phyloP scores from a whole-genome alignment of 257 asterid species.

The Lavandula angustifolia region DNA sequence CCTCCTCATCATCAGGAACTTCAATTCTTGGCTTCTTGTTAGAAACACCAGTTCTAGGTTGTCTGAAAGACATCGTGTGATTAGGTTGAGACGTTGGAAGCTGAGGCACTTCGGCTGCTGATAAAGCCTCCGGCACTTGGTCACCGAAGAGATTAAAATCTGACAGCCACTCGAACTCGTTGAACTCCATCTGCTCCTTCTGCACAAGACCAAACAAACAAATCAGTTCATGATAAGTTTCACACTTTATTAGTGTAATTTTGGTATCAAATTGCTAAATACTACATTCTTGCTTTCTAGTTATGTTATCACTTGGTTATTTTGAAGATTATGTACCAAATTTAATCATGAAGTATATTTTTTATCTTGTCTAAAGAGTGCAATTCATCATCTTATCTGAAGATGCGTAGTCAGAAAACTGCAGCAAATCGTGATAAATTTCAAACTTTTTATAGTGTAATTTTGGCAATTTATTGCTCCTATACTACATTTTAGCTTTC shows the following conservation, averaged over 20 bases:
- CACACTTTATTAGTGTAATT: no score
- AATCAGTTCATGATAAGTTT: not conserved
- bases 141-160: constrained; percentile 63
- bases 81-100: constrained; percentile 48
- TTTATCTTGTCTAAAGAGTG: no score
- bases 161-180: constrained; percentile 67
- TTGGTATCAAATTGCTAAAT: no score
- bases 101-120: constrained; percentile 87
- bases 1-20: constrained; percentile 56
- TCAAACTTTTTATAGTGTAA: no score
- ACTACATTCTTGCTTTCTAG: no score
- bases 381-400: constrained; percentile 40
- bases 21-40: constrained; percentile 68
- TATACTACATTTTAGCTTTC: no score
- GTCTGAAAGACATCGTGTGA: constrained; percentile 33
- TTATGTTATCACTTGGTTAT: no score
- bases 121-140: constrained; percentile 40
- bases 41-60: constrained; percentile 41
- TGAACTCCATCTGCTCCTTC: constrained; percentile 71
- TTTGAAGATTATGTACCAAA: no score
- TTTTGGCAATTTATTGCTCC: no score
- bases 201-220: constrained; percentile 23
- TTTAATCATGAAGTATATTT: no score
- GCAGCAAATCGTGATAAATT: no score
- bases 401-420: constrained; percentile 48